Evolutionary conservation across 1,284 basidiomycete species (phyloP).

Genomic region (Ustilago xerochloae): DNA sequence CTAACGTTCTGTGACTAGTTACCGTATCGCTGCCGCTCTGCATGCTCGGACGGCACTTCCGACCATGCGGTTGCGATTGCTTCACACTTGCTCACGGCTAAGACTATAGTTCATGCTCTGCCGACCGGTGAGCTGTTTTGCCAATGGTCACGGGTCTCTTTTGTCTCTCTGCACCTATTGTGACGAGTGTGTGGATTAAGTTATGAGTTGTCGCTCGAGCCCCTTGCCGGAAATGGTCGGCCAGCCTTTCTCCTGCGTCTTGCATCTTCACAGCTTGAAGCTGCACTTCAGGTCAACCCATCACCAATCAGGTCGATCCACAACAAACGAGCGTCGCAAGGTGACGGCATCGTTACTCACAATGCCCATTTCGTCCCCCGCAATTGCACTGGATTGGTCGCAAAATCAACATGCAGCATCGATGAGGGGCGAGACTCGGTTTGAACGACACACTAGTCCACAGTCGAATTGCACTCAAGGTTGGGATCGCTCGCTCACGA

Average conservation of each 20-base stretch:
- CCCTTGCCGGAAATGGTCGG: slow-evolving; percentile 1
- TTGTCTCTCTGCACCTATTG: background rate
- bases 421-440: background rate
- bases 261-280: background rate
- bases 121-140: background rate
- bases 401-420: background rate
- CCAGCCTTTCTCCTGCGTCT: background rate
- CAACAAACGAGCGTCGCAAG: slow-evolving; percentile 8
- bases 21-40: too few relatives aligned
- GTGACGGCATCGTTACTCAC: slow-evolving; percentile 19
- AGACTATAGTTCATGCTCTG: background rate
- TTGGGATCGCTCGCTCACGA: background rate
- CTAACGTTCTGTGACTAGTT: too few relatives aligned
- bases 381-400: background rate
- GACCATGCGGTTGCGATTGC: background rate
- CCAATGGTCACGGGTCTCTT: background rate
- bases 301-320: slow-evolving; percentile 4
- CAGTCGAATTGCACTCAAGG: background rate
- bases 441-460: background rate
- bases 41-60: too few relatives aligned
- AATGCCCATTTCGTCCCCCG: background rate
- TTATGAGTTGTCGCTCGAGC: too few relatives aligned
- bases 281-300: background rate
- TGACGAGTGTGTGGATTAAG: background rate
- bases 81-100: background rate